phyloP scores from a whole-genome alignment of 331 rosid species.

The Telfairia occidentalis region DNA sequence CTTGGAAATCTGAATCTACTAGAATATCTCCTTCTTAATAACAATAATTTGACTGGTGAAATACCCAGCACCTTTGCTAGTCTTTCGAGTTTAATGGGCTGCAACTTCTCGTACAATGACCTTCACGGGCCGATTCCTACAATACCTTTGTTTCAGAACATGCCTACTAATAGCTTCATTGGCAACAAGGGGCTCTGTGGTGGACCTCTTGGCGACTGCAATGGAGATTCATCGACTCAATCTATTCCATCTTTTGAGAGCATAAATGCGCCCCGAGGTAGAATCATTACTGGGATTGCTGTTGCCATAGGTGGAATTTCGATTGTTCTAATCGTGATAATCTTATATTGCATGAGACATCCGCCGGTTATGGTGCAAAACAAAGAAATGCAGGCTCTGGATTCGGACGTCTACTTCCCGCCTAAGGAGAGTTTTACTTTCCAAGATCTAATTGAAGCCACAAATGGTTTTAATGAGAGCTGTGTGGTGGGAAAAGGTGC shows the following conservation, averaged over 20 bases:
- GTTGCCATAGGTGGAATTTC: constrained; percentile 76
- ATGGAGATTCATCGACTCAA: constrained; percentile 23
- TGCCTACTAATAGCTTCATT: constrained; percentile 50
- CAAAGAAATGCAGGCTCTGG: constrained; percentile 39
- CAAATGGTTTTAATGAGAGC: constrained; percentile 58
- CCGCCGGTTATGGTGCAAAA: constrained; percentile 31
- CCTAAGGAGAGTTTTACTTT: constrained; percentile 72
- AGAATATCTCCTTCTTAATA: constrained; percentile 60
- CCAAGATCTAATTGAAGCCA: constrained; percentile 84
- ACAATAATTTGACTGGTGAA: constrained; percentile 68
- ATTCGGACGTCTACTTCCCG: constrained; percentile 71
- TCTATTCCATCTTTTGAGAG: constrained; percentile 19
- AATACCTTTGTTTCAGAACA: constrained; percentile 45
- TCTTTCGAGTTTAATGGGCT: constrained; percentile 63
- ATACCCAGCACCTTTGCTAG: constrained; percentile 58
- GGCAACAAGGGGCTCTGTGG: constrained; percentile 83
- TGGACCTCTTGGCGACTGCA: constrained; percentile 51
- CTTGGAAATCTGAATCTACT: constrained; percentile 76
- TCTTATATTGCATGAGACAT: constrained; percentile 57
- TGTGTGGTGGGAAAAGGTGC: constrained; percentile 79
- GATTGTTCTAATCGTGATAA: constrained; percentile 54
- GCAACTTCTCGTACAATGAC: constrained; percentile 84
- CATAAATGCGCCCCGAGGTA: constrained; percentile 31
- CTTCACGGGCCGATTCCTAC: constrained; percentile 74
- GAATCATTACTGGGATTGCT: constrained; percentile 46